Evolutionary conservation across 176 grass and related monocot genomes (phyloP).

Genomic region (Zea luxurians): DNA sequence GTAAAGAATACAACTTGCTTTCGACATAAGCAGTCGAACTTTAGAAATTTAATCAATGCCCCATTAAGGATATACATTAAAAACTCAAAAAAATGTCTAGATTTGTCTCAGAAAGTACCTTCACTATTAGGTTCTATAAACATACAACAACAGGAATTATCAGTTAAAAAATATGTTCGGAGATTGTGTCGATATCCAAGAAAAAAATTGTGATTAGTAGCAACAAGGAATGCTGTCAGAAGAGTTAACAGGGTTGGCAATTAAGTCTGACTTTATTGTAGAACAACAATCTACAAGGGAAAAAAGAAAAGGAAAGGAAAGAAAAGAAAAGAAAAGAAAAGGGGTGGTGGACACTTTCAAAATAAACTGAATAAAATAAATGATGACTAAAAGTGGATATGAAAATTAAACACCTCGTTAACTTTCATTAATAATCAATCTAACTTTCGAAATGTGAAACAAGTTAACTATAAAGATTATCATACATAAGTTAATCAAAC

Average conservation of each 20-base stretch:
- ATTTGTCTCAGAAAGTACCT: neutral
- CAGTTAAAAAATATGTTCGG: neutral
- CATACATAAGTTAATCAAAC: neutral
- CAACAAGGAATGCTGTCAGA: neutral
- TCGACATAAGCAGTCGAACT: too few relatives aligned
- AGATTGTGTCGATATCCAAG: neutral
- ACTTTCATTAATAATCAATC: neutral
- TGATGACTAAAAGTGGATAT: neutral
- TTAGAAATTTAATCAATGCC: neutral
- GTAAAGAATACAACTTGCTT: neutral
- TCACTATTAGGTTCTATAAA: neutral
- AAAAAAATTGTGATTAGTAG: neutral
- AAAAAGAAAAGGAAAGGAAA: neutral
- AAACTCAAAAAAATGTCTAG: neutral
- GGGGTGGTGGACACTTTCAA: neutral
- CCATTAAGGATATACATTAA: neutral
- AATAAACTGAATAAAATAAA: neutral
- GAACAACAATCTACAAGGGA: neutral
- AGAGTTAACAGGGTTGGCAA: conserved; percentile 6
- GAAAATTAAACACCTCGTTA: neutral
- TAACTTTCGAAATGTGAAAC: neutral
- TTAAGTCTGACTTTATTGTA: conserved; percentile 5
- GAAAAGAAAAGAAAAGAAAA: neutral
- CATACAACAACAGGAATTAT: neutral
- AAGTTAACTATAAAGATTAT: neutral